A percentile compares a stretch with the other conserved stretches of the same genome.
phyloP scores from a whole-genome alignment of 2,329 filamentous ascomycete species.

The Hypoxylon sp. region DNA sequence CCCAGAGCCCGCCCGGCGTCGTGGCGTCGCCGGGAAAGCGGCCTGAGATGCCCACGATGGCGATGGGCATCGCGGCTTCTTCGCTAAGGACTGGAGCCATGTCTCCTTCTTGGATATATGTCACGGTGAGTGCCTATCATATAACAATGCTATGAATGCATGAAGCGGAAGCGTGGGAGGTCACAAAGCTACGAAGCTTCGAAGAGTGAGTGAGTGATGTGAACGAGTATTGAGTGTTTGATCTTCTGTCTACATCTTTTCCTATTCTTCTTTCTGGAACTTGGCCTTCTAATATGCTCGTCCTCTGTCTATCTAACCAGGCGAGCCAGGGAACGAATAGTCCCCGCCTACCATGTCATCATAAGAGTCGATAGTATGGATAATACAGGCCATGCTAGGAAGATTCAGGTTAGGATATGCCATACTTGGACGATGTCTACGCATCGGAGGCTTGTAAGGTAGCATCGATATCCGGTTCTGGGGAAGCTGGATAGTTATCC shows the following conservation, averaged over 20 bases:
- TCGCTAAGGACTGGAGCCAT: conserved; percentile 6
- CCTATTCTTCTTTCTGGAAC: not conserved
- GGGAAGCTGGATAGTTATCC: not conserved
- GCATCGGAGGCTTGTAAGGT: conserved; percentile 7
- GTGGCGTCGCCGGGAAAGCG: conserved; percentile 43
- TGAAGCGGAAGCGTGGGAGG: not conserved
- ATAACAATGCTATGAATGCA: not conserved
- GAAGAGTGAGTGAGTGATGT: not conserved
- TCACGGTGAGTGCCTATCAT: not conserved
- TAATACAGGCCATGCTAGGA: not conserved
- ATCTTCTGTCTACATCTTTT: no score
- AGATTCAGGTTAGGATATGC: not conserved
- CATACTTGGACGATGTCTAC: not conserved
- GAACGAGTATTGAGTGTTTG: not conserved
- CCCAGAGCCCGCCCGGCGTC: conserved; percentile 41
- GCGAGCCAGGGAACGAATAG: not conserved
- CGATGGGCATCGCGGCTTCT: conserved; percentile 41
- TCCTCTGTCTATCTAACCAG: not conserved
- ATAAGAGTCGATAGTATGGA: not conserved
- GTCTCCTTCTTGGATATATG: conserved; percentile 13
- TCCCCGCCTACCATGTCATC: conserved; percentile 3
- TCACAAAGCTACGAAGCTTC: not conserved
- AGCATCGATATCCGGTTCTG: conserved; percentile 17
- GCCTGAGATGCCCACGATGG: conserved; percentile 42
- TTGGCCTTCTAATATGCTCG: conserved; percentile 7